Evolutionary conservation across 2,329 filamentous ascomycete genomes (phyloP), one percentile per base, ranked within the genome.

Genomic region (Cadophora sp.): DNA sequence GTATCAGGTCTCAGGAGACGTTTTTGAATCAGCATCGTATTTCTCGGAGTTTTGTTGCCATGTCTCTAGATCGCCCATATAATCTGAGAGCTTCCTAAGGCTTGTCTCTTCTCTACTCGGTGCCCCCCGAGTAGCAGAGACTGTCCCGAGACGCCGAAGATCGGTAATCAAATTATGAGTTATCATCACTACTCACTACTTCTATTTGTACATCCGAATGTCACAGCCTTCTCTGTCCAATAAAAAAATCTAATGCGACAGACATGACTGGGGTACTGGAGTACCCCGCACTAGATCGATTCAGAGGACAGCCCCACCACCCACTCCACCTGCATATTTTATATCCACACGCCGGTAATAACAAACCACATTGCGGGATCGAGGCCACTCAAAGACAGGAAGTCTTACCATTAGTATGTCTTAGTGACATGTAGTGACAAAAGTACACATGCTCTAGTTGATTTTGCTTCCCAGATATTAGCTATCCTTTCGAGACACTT

Each of bases 271-370:
- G n/a, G n/a, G n/a, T 16, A 31, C 27, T 53, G 50, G 11, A 53
- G 26, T 53, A 29, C 51, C 51, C 51, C 51, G 51, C 51, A 55
- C 51, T 55, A 31, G 19, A 31, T n/a, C 27, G n/a, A 27, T 26
- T 55, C n/a, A n/a, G 51, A n/a, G 16, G 26, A 19, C 50, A 53
- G 29, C 50, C 50, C 50, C 50, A 16, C 50, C 24, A 7, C 22
- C 19, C 3, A 26, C 22, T n/a, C 2, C 22, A n/a, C 8, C 48
- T n/a, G 34, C 34, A 37, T 37, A 37, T 37, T 37, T 8, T 37
- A 37, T 12, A 37, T 5, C 14, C 51, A 19, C 26, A n/a, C 27
- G 8, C 27, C 51, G 51, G 51, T 14, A 55, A 55, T 55, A n/a
- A n/a, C n/a, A n/a, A n/a, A n/a, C 24, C 24, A 5, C 24, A 53